phyloP scores from a whole-genome alignment of 73 alveolate genomes.

The Strombidium stylifer region DNA sequence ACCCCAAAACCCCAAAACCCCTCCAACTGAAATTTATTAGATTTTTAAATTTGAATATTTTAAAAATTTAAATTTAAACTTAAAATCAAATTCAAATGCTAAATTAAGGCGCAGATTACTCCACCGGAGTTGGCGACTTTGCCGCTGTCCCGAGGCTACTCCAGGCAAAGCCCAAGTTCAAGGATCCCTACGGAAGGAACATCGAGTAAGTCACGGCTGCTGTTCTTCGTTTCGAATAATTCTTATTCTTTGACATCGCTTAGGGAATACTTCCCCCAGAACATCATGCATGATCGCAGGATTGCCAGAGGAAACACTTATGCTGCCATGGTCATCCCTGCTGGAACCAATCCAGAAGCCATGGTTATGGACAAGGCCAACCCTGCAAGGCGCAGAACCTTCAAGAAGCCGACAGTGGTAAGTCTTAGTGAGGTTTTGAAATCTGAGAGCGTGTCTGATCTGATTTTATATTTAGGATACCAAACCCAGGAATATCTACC shows the following conservation, averaged over 20 bases:
- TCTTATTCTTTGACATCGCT: not conserved
- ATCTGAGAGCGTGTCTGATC: conserved; percentile 8
- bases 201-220: conserved; percentile 4
- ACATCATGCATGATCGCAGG: conserved; percentile 16
- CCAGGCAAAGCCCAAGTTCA: conserved; percentile 16
- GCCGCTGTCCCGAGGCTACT: conserved; percentile 39
- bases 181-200: conserved; percentile 25
- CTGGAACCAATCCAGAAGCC: conserved; percentile 20
- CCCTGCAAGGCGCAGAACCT: conserved; percentile 19
- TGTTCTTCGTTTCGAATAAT: not conserved
- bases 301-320: conserved; percentile 20
- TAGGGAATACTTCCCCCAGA: conserved; percentile 13
- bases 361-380: conserved; percentile 14
- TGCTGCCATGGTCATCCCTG: conserved; percentile 18
- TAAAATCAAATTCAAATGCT: conserved; percentile 13
- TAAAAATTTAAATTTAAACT: not conserved
- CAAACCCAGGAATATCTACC: conserved; percentile 12
- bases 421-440: conserved; percentile 4
- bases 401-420: not conserved
- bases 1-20: conserved; percentile 50
- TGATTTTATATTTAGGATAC: too few species aligned
- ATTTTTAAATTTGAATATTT: not conserved
- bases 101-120: conserved; percentile 28
- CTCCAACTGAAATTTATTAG: not conserved
- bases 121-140: too few species aligned